These are phyloP conservation scores for Colletotrichum sp. DNA, from an alignment of 2,329 filamentous ascomycete genomes.

Conservation along the genomic window DNA sequence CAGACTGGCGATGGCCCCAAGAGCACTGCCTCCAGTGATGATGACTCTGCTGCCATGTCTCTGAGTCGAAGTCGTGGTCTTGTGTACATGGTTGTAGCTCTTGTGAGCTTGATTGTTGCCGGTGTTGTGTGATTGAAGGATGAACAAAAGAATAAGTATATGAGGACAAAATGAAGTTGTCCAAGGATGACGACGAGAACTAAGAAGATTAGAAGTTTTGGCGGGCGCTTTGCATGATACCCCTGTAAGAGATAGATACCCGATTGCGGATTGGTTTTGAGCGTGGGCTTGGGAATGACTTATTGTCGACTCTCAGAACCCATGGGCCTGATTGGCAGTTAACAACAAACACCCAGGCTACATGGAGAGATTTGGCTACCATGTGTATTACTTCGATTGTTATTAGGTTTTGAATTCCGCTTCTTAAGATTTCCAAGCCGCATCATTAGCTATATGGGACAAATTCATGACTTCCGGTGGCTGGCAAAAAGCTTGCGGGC, in stretches of 20 bases:
- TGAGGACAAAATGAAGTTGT: fast-evolving
- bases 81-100: background rate
- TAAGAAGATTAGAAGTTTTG: fast-evolving
- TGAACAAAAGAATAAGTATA: background rate
- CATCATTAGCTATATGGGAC: too few relatives aligned
- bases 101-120: background rate
- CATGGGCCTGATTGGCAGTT: too few relatives aligned
- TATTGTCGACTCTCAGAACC: too few relatives aligned
- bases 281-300: background rate
- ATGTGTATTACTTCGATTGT: too few relatives aligned
- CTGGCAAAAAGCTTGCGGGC: too few relatives aligned
- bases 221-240: background rate
- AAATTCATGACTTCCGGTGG: too few relatives aligned
- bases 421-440: too few relatives aligned
- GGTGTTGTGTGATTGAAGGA: background rate
- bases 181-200: fast-evolving
- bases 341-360: too few relatives aligned
- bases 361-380: too few relatives aligned
- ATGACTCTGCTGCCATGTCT: background rate
- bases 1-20: constrained; percentile 5
- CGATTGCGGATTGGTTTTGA: background rate
- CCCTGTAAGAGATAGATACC: background rate
- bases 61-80: background rate
- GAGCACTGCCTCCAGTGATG: background rate
- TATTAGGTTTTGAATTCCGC: too few relatives aligned